phyloP scores from a whole-genome alignment of 2,329 filamentous ascomycete genomes.

The Penicillium corylophilum region DNA sequence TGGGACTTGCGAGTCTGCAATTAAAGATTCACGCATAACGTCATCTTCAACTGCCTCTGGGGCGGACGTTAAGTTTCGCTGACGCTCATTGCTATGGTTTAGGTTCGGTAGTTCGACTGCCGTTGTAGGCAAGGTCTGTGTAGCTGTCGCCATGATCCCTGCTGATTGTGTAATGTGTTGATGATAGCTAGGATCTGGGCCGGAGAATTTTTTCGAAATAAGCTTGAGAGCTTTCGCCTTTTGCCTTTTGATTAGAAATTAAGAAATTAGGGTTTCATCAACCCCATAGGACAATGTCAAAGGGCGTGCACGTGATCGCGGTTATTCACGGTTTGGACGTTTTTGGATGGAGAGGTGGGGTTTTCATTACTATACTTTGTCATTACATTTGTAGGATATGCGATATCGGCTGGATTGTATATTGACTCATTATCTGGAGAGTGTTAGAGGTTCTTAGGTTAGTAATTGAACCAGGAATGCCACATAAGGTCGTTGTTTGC shows the following conservation, averaged over 20 bases:
- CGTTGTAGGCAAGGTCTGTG: constrained; percentile 16
- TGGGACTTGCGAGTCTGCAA: constrained; percentile 45
- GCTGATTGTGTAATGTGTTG: neutral
- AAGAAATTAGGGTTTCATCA: neutral
- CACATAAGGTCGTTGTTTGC: neutral
- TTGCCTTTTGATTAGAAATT: neutral
- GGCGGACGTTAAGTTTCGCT: constrained; percentile 12
- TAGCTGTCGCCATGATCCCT: constrained; percentile 14
- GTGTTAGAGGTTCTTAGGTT: neutral
- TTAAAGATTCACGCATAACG: constrained; percentile 45
- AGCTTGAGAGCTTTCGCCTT: neutral
- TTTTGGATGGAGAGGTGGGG: neutral
- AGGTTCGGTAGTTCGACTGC: constrained; percentile 16
- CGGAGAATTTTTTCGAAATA: neutral
- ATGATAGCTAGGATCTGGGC: no score
- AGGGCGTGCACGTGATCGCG: constrained; percentile 8
- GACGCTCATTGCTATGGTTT: constrained; percentile 9
- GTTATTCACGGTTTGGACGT: constrained; percentile 6
- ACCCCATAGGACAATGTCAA: neutral
- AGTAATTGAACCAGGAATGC: neutral
- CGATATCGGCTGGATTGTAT: neutral
- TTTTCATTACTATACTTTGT: neutral
- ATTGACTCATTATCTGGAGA: neutral
- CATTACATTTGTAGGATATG: neutral
- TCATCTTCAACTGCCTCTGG: constrained; percentile 22